Percentiles rank a stretch among this genome's conserved stretches.
Evolutionary conservation across 148 eudicot genomes (phyloP).

Genomic region (Spergularia marina): DNA sequence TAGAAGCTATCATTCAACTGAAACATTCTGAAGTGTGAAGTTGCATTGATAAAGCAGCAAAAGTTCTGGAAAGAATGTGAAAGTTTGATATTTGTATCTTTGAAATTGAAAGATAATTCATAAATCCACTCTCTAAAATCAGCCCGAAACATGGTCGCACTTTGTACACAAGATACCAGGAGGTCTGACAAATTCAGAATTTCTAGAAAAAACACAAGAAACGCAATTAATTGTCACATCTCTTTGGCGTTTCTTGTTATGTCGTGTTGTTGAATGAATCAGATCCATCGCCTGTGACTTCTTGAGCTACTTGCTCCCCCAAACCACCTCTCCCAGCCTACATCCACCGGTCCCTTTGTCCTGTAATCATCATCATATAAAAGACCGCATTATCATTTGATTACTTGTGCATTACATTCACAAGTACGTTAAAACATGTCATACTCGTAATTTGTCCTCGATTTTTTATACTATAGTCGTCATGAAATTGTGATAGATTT

Average conservation of each 20-base stretch:
- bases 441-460: no score
- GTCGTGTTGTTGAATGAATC: background rate
- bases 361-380: constrained; percentile 8
- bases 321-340: constrained; percentile 48
- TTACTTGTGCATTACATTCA: no score
- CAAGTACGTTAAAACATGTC: no score
- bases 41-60: no score
- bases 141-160: background rate
- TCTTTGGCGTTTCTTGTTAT: background rate
- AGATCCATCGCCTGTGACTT: constrained; percentile 42
- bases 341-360: constrained; percentile 42
- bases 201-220: background rate
- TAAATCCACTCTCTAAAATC: background rate
- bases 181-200: background rate
- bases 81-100: no score
- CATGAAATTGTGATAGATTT: no score
- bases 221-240: background rate
- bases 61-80: no score
- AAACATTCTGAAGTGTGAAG: no score
- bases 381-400: background rate
- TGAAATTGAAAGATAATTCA: no score
- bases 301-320: constrained; percentile 39
- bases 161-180: background rate
- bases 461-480: no score
- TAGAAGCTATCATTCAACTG: no score